Evolutionary conservation across 2,329 filamentous ascomycete species (phyloP).

Genomic region (Colletotrichum destructivum): DNA sequence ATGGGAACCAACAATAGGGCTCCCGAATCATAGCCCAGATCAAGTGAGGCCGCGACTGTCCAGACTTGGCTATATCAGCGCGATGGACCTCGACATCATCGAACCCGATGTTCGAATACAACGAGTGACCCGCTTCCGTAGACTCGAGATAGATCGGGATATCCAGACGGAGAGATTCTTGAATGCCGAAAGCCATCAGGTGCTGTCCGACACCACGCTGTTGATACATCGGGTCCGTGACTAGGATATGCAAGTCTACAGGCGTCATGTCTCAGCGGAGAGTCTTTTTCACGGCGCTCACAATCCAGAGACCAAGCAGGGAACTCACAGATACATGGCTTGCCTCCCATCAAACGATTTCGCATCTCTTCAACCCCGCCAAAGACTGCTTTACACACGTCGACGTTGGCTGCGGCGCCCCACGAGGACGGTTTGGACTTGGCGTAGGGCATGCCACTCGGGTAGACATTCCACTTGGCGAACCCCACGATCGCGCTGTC

Average conservation of each 20-base stretch:
- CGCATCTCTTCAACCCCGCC: constrained; percentile 49
- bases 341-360: constrained; percentile 48
- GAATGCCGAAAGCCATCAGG: constrained; percentile 53
- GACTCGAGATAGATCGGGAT: constrained; percentile 56
- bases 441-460: constrained; percentile 43
- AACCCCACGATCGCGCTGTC: constrained; percentile 51
- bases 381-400: constrained; percentile 53
- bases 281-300: too few relatives aligned
- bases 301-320: background rate
- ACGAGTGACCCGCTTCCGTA: constrained; percentile 47
- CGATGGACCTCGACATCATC: constrained; percentile 45
- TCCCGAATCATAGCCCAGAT: constrained; percentile 33
- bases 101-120: constrained; percentile 56
- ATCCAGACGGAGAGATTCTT: constrained; percentile 53
- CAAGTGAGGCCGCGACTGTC: background rate
- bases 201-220: constrained; percentile 52
- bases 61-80: constrained; percentile 13
- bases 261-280: background rate
- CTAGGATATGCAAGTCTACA: constrained; percentile 54
- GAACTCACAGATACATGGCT: constrained; percentile 54
- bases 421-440: constrained; percentile 44
- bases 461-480: constrained; percentile 54
- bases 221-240: constrained; percentile 55
- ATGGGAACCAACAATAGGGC: constrained; percentile 11
- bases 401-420: constrained; percentile 50